Evolutionary conservation across 2,329 filamentous ascomycete species (phyloP), one percentile per base, ranked within the genome.

Genomic region (Byssoonygena ceratinophila): DNA sequence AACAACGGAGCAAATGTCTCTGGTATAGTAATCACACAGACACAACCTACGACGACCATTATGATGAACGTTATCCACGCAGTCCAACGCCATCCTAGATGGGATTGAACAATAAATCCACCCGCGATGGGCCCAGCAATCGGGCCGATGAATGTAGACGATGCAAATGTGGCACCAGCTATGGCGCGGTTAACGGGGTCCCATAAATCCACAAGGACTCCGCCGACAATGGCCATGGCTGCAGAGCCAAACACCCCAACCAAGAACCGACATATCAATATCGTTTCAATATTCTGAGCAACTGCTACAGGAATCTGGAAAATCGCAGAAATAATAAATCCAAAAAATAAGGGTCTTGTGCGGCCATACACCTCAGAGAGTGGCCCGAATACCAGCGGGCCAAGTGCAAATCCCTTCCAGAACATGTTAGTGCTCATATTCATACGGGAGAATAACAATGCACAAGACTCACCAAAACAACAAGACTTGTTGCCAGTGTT

Each of bases 11-110:
- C 69, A 31, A 72, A 78, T 0, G 77, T 75, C 61, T 82, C 78
- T 0, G 72, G 74, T 1, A 79, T 64, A n/a, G 74, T 59, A 25
- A 76, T 54, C 12, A 74, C 55, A 0, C 68, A 71, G n/a, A 76
- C 53, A 2, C 66, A 45, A 1, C 68, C 68, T 55, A 77, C 70
- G 3, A 70, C 59, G 7, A 62, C 63, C 0, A 66, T 65, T 59
- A 76, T 69, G 46, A 81, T 78, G 43, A 75, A 59, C 0, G 75
- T 78, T 22, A 80, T 69, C 68, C 77, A 81, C 8, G 71, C 71
- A 0, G 76, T 80, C 76, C 77, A 80, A 16, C 77, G 67, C 77
- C 78, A 80, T 14, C 76, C 75, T 1, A 79, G 70, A 56, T 71
- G 58, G 5, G 67, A 72, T 37, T 74, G 66, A 0, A 71, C 72